Base-by-base conservation (phyloP, 176 grass and related monocot species). In the Oryza longistaminata region DNA sequence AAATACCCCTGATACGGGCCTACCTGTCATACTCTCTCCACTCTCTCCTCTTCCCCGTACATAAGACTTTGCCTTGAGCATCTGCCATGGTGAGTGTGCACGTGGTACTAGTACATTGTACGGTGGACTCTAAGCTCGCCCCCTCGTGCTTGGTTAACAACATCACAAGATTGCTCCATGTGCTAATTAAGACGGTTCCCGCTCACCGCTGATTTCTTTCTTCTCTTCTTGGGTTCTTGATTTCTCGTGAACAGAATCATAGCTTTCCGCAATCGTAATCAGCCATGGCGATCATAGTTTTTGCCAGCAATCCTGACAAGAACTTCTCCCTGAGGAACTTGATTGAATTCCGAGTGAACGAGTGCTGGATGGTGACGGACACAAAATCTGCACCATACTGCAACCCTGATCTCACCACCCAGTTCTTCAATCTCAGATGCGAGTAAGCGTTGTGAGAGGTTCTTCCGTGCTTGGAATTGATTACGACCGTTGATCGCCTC, bases 331-430 rank as follows among this genome's bases (percentile, higher is more conserved):
- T 67, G 62, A 92, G 37, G n/a, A n/a, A n/a, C n/a, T n/a, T n/a
- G n/a, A n/a, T n/a, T n/a, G n/a, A 94, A 97, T 75, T 97, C 92
- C 3, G 94, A 92, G 53, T 93, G 95, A 15, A 97, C 71, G 1
- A 97, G 71, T 8, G 86, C 86, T 1, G 92, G 90, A 39, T 97
- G 95, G 43, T 94, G 95, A 25, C 88, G 70, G 90, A 92, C 10
- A 94, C 86, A 33, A 88, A 94, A 76, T 97, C 84, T 3, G 80
- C 71, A 3, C 92, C 92, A 40, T 97, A 94, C 85, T 88, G 89
- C 22, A 88, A 70, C 1, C 92, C 92, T 0, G 75, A 79, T 46
- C 60, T 77, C 1, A 94, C 90, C 16, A 94, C 92, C 94, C 92
- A 97, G 39, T 94, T 94, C 82, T 94, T 97, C 0, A 44, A 21